These are phyloP conservation scores for Lachnellula willkommii DNA, from an alignment of 2,329 filamentous ascomycete genomes.

Conservation along the genomic window DNA sequence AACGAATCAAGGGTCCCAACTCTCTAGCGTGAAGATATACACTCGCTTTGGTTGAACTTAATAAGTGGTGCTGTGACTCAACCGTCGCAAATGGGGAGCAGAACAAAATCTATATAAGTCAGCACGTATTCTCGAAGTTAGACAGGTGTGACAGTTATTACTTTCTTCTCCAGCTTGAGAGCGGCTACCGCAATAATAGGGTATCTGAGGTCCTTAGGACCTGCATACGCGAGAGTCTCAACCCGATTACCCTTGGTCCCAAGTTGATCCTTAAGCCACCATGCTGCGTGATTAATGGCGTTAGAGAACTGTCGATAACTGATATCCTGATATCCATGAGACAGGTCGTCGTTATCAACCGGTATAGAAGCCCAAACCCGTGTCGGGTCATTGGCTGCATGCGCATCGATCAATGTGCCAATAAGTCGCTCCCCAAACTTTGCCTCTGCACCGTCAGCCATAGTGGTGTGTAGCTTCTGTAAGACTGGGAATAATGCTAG, in stretches of 20 bases:
- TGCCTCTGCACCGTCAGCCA: background rate
- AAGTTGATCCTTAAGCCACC: background rate
- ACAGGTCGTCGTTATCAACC: background rate
- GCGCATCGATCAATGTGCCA: background rate
- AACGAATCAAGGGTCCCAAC: background rate
- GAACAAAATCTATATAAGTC: background rate
- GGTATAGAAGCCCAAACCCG: background rate
- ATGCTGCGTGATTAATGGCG: background rate
- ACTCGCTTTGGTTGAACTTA: background rate
- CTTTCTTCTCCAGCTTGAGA: background rate
- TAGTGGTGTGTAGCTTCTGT: background rate
- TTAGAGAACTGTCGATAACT: background rate
- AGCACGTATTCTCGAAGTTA: background rate
- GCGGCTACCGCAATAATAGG: conserved; percentile 2
- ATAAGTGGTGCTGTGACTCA: background rate
- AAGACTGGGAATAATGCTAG: too few species aligned
- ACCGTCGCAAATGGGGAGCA: background rate
- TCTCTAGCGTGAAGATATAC: background rate
- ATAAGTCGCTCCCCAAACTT: background rate
- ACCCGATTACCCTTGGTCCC: background rate
- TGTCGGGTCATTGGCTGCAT: background rate
- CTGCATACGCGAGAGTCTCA: conserved; percentile 1
- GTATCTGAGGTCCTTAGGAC: background rate
- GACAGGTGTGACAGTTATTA: background rate
- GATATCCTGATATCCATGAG: background rate